Base-by-base conservation (phyloP, 495 filamentous ascomycete species). In the Aspergillus olivimuriae region DNA sequence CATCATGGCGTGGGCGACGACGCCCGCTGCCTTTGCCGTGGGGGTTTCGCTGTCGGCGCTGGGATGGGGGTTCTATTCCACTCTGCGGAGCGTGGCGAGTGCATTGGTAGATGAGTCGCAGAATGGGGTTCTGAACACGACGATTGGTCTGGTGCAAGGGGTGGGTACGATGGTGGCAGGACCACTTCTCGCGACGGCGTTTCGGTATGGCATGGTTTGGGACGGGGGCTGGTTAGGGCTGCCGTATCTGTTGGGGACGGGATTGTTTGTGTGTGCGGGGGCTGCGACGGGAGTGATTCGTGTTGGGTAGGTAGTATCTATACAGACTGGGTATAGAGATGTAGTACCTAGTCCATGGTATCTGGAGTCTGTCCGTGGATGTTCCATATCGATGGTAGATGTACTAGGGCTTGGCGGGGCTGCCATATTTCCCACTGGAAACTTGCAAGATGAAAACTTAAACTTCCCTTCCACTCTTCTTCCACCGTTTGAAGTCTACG, bases 51-150 rank as follows among this genome's bases (percentile, higher is more conserved):
- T 47, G 9, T 14, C 26, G 4, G 45, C 45, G 0, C 33, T 47
- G 9, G 45, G 45, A 15, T 47, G 45, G 38, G 45, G 45, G 4
- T 47, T 42, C 33, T 47, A 47, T 31, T 23, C 36, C 4, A 30
- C 45, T 14, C 39, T 47, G 2, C 45, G 38, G 11, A 47, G 39
- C 28, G 45, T 41, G 9, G 39, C 37, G 20, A 47, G 30, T 14
- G 39, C 45, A 1, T 22, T 47, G 16, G 45, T 42, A 23, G 39
- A 20, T 2, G 31, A 41, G 21, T 16, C 14, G 9, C 45, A 47
- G 14, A 26, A 41, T 22, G 45, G 45, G n/a, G 18, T 41, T 14
- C 39, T 47, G 16, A 47, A 47, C 21, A 47, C 45, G 9, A 42
- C 45, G 1, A 37, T 47, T 19, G 45, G 36, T n/a, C 45, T 47